A percentile compares a stretch with the other conserved stretches of the same genome.
Conservation (phyloP, 1,284 basidiomycete genomes). For the Malassezia dermatis region DNA sequence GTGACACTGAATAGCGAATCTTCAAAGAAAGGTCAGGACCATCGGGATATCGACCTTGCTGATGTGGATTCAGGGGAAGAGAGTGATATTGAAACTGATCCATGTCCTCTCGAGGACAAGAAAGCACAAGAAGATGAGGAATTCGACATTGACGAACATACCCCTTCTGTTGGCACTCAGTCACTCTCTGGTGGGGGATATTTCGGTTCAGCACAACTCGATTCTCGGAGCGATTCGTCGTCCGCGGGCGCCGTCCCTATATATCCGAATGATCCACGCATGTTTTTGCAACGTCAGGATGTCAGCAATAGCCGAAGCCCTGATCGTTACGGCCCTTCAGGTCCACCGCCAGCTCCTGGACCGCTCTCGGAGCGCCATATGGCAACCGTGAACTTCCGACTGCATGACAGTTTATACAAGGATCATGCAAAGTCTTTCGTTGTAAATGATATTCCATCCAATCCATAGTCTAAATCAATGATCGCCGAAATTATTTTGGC, state of each 20-base stretch:
- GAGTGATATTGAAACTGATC: neutral
- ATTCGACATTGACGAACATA: constrained; percentile 44
- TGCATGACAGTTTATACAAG: constrained; percentile 18
- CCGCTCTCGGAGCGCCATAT: constrained; percentile 39
- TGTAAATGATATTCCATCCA: neutral
- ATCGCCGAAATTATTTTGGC: neutral
- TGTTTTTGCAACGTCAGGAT: constrained; percentile 15
- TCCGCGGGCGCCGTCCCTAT: neutral
- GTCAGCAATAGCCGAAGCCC: constrained; percentile 17
- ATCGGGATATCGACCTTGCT: neutral
- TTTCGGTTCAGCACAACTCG: constrained; percentile 26
- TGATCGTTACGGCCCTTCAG: constrained; percentile 35
- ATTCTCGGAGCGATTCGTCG: constrained; percentile 16
- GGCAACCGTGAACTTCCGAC: constrained; percentile 35
- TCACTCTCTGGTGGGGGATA: neutral
- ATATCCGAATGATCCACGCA: neutral
- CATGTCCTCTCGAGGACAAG: neutral
- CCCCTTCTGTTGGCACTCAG: constrained; percentile 18
- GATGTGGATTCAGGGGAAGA: neutral
- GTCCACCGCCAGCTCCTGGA: constrained; percentile 34
- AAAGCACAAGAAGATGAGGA: constrained; percentile 23
- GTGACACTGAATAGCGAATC: constrained; percentile 10
- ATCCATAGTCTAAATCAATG: constrained; percentile 11
- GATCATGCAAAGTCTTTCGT: constrained; percentile 8
- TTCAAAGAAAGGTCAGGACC: neutral